Evolutionary conservation across 108 stramenopile genomes (phyloP).

Genomic region (Cylindrotheca fusiformis): DNA sequence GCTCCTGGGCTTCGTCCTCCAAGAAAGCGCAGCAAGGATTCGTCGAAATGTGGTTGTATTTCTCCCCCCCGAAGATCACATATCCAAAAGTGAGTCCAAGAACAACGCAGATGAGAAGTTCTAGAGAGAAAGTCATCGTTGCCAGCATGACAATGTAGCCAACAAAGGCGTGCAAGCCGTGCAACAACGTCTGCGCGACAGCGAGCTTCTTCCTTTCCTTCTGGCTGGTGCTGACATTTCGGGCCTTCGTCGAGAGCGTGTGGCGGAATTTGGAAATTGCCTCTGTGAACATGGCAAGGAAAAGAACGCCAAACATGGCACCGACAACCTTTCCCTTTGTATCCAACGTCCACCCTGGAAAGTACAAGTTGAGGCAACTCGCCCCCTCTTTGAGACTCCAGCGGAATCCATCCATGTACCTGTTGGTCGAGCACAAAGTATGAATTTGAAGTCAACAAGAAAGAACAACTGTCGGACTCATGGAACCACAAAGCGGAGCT

Average conservation of each 20-base stretch:
- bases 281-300: constrained; percentile 35
- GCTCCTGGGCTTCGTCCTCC: constrained; percentile 26
- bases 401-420: constrained; percentile 46
- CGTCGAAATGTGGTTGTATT: constrained; percentile 23
- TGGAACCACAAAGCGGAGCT: no score
- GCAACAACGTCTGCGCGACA: constrained; percentile 20
- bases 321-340: constrained; percentile 28
- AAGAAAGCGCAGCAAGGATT: constrained; percentile 51
- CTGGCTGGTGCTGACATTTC: neutral
- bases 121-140: constrained; percentile 56
- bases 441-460: neutral
- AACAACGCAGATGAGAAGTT: constrained; percentile 40
- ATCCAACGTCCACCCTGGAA: constrained; percentile 49
- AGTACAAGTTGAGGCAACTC: constrained; percentile 48
- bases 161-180: constrained; percentile 38
- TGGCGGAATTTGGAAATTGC: constrained; percentile 36
- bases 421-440: neutral
- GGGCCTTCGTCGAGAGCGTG: constrained; percentile 11
- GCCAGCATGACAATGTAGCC: constrained; percentile 62
- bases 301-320: constrained; percentile 40
- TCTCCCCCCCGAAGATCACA: constrained; percentile 31
- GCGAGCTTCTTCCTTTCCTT: constrained; percentile 3
- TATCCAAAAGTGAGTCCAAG: constrained; percentile 46
- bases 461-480: neutral
- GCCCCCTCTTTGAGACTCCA: constrained; percentile 23